These are phyloP conservation scores for Leptographium lundbergii DNA, from an alignment of 2,329 filamentous ascomycete species.

Conservation along the genomic window DNA sequence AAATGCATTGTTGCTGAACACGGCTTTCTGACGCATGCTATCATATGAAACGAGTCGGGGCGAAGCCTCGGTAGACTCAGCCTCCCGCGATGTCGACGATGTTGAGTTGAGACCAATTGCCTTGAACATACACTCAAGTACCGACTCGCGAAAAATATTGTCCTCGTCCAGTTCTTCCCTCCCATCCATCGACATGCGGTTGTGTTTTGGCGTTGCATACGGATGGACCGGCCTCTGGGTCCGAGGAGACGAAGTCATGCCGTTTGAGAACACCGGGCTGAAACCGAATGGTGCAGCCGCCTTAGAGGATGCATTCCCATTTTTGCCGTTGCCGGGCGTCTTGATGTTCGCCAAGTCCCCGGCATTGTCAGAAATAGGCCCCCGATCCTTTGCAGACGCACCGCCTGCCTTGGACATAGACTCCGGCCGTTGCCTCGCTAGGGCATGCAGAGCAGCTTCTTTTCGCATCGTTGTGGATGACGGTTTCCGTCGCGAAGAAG, in stretches of 20 bases:
- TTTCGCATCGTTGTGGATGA: slow-evolving; percentile 66
- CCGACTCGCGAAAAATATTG: slow-evolving; percentile 73
- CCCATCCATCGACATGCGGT: slow-evolving; percentile 45
- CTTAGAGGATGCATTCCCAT: background rate
- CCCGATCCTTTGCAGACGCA: slow-evolving; percentile 27
- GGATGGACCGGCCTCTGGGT: slow-evolving; percentile 41
- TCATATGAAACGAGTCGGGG: slow-evolving; percentile 78
- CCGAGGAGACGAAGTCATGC: slow-evolving; percentile 26
- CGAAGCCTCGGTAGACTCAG: slow-evolving; percentile 71
- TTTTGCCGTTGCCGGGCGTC: background rate
- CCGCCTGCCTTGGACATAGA: slow-evolving; percentile 29
- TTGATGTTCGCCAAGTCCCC: slow-evolving; percentile 49
- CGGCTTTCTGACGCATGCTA: slow-evolving; percentile 62
- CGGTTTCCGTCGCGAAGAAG: slow-evolving; percentile 50
- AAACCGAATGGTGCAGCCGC: background rate
- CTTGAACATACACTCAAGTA: slow-evolving; percentile 92
- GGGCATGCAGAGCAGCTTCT: slow-evolving; percentile 64
- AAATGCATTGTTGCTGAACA: slow-evolving; percentile 74
- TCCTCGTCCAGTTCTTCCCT: slow-evolving; percentile 83
- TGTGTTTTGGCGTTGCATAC: slow-evolving; percentile 38
- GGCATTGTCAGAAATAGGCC: slow-evolving; percentile 41
- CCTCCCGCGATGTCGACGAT: slow-evolving; percentile 51
- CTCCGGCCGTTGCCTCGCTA: slow-evolving; percentile 28
- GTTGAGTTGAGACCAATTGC: slow-evolving; percentile 70
- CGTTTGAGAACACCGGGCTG: slow-evolving; percentile 18